Base-by-base conservation (phyloP, 2,329 filamentous ascomycete species). In the Talaromyces sp. region DNA sequence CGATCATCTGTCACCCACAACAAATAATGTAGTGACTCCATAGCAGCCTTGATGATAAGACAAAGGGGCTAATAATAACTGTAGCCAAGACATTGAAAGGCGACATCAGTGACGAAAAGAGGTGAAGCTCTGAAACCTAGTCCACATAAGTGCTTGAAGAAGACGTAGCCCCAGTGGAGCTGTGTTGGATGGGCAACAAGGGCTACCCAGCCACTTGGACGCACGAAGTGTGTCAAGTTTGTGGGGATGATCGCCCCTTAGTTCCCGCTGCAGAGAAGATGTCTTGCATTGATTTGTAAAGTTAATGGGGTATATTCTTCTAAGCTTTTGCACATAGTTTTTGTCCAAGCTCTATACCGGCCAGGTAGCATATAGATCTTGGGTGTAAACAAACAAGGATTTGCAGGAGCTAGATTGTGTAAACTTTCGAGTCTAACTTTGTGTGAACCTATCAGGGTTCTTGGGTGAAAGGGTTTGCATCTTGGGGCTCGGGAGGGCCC, bases 211-310 rank as follows among this genome's bases (percentile, higher is more conserved):
- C 60, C 60, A 62, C 58, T 41, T 47, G 33, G 19, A 41, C 24
- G 49, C 54, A 58, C 37, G 54, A 51, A 47, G 44, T 27, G 19
- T 45, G 33, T 43, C 19, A 22, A 41, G 9, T 20, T 30, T 48
- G 48, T 32, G 45, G 43, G 40, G 49, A 54, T 29, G 55, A 58
- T 57, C 59, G 37, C 51, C 53, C 44, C 49, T 30, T 51, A 54
- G 50, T 36, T 50, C 51, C 55, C 54, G 57, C 41, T 55, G 53
- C 47, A 52, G 47, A 46, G 19, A 54, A 46, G 48, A 55, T 63
- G 60, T 63, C 58, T 63, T 63, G 60, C 60, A 61, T 60, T 11
- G 30, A 19, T 16, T 33, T 29, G 19, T 33, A 49, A 16, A 16
- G 5, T 13, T 16, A 5, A 19, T 27, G n/a, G 29, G 11, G 11